Base-by-base conservation (phyloP, 805 yeast genomes). In the Yueomyces sinensis region DNA sequence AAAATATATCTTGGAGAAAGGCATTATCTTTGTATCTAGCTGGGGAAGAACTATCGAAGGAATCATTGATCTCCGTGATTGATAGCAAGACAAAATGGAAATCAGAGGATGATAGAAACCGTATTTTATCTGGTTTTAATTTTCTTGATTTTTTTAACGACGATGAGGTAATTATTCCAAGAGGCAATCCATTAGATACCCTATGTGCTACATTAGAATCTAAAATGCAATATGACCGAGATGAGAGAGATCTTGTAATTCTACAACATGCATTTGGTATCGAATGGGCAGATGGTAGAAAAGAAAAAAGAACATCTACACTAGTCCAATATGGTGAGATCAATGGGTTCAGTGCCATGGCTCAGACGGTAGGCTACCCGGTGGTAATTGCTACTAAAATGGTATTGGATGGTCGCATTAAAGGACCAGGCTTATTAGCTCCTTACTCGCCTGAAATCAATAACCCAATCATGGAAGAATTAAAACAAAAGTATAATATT, bases 251-350 rank as follows among this genome's bases (percentile, higher is more conserved):
- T 62, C 66, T 89, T 61, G 95, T 91, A 45, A 75, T 81, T 52
- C 72, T 91, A 56, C 98, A 91, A 70, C 98, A 91, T 74, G 89
- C 87, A 71, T 91, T 91, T 54, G 96, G 94, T 49, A 84, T 91
- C 49, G 91, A 82, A 65, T 83, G 94, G 89, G 86, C 89, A 37
- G 91, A 91, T 53, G 97, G 97, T 47, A 61, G 74, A 45, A 73
- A 70, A 37, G 97, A 91, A 67, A 72, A 79, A 42, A 86, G 97
- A 72, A 87, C 97, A 38, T 82, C 96, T 16, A 91, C 98, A 40
- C 68, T 91, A 56, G 89, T 87, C 27, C 95, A 86, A 62, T 83
- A 82, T 62, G 98, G 98, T 66, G 65, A 72, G 41, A 67, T 69
- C 36, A 84, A 87, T 41, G 89, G 91, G 36, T 91, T 89, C 76